phyloP scores from a whole-genome alignment of 805 yeast genomes.

The Blastobotrys mokoenaii region DNA sequence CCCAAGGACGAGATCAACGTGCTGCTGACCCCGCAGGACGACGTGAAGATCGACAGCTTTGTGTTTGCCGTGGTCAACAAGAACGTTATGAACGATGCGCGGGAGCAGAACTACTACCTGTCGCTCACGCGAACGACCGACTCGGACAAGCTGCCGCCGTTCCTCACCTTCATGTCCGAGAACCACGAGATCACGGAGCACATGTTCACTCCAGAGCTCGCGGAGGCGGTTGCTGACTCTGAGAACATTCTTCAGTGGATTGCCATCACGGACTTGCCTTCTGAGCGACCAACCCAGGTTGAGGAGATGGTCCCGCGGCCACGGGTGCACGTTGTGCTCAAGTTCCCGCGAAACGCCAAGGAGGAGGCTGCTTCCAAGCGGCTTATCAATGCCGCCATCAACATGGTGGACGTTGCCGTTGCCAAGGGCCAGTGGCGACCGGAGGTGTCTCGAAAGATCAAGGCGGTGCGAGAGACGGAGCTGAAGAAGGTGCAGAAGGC shows the following conservation, averaged over 20 bases:
- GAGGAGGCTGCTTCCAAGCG: slow-evolving; percentile 44
- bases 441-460: slow-evolving; percentile 70
- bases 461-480: slow-evolving; percentile 70
- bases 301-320: slow-evolving; percentile 47
- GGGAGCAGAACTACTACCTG: slow-evolving; percentile 71
- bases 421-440: slow-evolving; percentile 46
- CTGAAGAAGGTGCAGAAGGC: slow-evolving; percentile 57
- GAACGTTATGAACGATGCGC: slow-evolving; percentile 64
- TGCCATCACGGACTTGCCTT: slow-evolving; percentile 78
- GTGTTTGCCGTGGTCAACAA: slow-evolving; percentile 82
- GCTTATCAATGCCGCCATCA: slow-evolving; percentile 48
- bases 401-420: slow-evolving; percentile 51
- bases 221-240: slow-evolving; percentile 37
- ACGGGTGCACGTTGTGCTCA: slow-evolving; percentile 43
- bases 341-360: slow-evolving; percentile 40
- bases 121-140: slow-evolving; percentile 73
- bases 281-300: slow-evolving; percentile 56
- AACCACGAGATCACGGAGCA: slow-evolving; percentile 69
- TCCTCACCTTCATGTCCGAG: slow-evolving; percentile 86
- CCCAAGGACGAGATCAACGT: slow-evolving; percentile 52
- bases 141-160: slow-evolving; percentile 65
- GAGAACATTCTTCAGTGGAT: slow-evolving; percentile 50
- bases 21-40: slow-evolving; percentile 51
- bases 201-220: slow-evolving; percentile 41
- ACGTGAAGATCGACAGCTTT: slow-evolving; percentile 53